Evolutionary conservation across 441 rosid species (phyloP), one percentile per base, ranked within the genome.

Genomic region (Theobroma grandiflorum): DNA sequence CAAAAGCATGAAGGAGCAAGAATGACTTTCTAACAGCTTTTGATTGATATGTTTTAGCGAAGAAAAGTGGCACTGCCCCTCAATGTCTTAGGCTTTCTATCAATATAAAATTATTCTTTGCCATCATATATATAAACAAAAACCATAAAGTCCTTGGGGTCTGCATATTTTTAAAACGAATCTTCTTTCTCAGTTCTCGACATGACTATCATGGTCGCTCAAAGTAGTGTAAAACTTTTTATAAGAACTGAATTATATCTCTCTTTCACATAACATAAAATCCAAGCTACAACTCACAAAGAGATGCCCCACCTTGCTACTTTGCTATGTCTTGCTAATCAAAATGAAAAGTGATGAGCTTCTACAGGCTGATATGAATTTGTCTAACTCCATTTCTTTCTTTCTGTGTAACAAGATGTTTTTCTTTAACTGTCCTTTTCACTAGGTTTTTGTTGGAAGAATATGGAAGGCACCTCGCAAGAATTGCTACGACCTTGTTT

Each of bases 401-500:
- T 74, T 40, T 42, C 57, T 37, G 20, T 20, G 11, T 50, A 26
- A 68, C 50, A 43, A 58, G 22, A 57, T 38, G 78, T 78, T 42
- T 35, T 53, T 47, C 14, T 20, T 14, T 16, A 26, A 67, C 65
- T 64, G 57, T 77, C 9, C 0, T 9, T 57, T 14, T 12, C 50
- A 0, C 16, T 12, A 91, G 94, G 79, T 3, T 40, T 47, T 31
- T 87, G 62, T 8, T 91, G 77, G 89, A 88, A 69, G 97, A 95
- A 66, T 95, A 95, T 77, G 98, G 96, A 81, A 72, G 65, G 22
- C 96, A 95, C 81, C 80, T 90, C 38, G 83, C 57, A 26, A 84
- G 93, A 49, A 81, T 94, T 40, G 93, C 89, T 3, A 81, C 80
- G 16, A 79, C 84, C 49, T 37, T 94, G 61, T 93, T 88, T 63